Evolutionary conservation across 495 filamentous ascomycete species (phyloP), one percentile per base, ranked within the genome.

Genomic region (Extremus antarcticus): DNA sequence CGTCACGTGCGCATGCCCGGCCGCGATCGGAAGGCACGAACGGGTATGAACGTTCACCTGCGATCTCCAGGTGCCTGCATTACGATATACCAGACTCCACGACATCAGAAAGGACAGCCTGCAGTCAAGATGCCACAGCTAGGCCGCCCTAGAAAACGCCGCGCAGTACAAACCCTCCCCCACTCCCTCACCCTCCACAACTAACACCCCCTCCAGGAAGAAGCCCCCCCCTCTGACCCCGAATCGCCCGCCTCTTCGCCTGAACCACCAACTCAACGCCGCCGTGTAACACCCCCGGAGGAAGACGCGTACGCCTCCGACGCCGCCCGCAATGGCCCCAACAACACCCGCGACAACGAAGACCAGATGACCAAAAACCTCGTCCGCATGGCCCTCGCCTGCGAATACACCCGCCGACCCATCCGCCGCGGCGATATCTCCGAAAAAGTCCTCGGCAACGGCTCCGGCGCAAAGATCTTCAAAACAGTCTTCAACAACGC

Each of bases 311-410:
- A 43, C 21, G 35, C 50, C 7, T 21, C 22, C 10, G 46, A 41
- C n/a, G 23, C 40, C 21, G 29, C 7, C 4, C 29, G 29, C 4
- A 58, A 43, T 35, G 15, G 25, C 21, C 17, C 24, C 21, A 55
- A 53, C 29, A 62, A 63, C 41, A 66, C 68, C 32, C 70, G 68
- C 25, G 68, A 66, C 23, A 78, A 70, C 60, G 71, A 73, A 4
- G 79, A 85, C 49, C 81, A 86, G 56, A 73, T 91, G 62, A 81
- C 88, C 25, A 96, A 95, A 70, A 95, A 90, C 59, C 71, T 98
- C 46, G 84, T 97, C 19, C 83, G 92, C n/a, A 79, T 95, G 43
- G 92, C 89, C 1, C 67, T 97, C 4, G 80, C 90, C 2, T 88
- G 87, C 71, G 92, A 96, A 66, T 94, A 86, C 67, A 76, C 86